These are phyloP conservation scores for slime mould (Dictyostelium discoideum) DNA, from an alignment of 78 protist genomes.

Conservation along the genomic window dicty_2.7 NC_007091.3:1395001-1395500, in stretches of 20 bases:
- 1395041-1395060: neutral
- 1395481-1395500: conserved; percentile 35
- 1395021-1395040: neutral
- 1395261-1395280: conserved; percentile 40
- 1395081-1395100: conserved; percentile 64
- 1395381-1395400: neutral
- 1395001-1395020: neutral
- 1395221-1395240: too few species aligned
- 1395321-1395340: conserved; percentile 54
- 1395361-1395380: conserved; percentile 47
- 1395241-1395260: too few species aligned
- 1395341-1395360: conserved; percentile 67
- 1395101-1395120: conserved; percentile 65
- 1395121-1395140: conserved; percentile 60
- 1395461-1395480: neutral
- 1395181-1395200: neutral
- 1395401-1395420: neutral
- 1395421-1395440: neutral
- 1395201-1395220: neutral
- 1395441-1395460: neutral
- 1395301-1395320: conserved; percentile 33
- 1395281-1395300: conserved; percentile 39
- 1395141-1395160: conserved; percentile 43
- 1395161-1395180: too few species aligned
- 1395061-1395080: conserved; percentile 64